A percentile compares a stretch with the other conserved stretches of the same genome.
phyloP scores from a whole-genome alignment of 306 rosid genomes.

The Coriaria nepalensis region DNA sequence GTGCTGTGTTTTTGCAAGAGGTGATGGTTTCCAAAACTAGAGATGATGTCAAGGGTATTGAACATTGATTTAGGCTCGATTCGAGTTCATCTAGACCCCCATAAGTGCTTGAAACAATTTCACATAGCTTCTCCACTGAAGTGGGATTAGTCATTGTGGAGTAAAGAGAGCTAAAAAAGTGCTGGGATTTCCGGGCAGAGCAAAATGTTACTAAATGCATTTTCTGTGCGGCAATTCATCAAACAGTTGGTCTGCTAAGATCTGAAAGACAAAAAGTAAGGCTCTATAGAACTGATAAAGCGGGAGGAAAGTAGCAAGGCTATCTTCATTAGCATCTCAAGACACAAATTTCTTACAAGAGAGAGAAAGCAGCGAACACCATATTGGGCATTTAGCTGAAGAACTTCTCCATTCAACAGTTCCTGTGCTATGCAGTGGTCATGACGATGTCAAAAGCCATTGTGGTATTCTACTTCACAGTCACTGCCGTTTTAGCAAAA shows the following conservation, averaged over 20 bases:
- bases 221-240: constrained; percentile 30
- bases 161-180: constrained; percentile 14
- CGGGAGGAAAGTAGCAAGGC: too few species aligned
- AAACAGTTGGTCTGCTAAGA: constrained; percentile 28
- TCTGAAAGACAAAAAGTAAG: too few species aligned
- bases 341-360: too few species aligned
- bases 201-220: constrained; percentile 15
- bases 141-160: constrained; percentile 17
- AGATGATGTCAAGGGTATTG: constrained; percentile 34
- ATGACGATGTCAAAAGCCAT: too few species aligned
- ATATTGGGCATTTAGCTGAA: too few species aligned
- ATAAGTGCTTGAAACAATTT: constrained; percentile 24
- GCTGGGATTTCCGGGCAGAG: constrained; percentile 8
- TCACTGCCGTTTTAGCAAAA: too few species aligned
- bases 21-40: constrained; percentile 51
- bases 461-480: too few species aligned
- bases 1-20: constrained; percentile 57
- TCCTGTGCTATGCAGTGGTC: too few species aligned
- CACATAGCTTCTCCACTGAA: constrained; percentile 38
- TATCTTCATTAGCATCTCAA: too few species aligned
- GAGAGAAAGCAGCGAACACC: too few species aligned
- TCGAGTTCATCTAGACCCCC: constrained; percentile 78
- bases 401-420: too few species aligned
- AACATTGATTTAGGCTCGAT: constrained; percentile 26
- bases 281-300: too few species aligned